Evolutionary conservation across 805 yeast genomes (phyloP).

Genomic region (Danielia reshetovae): DNA sequence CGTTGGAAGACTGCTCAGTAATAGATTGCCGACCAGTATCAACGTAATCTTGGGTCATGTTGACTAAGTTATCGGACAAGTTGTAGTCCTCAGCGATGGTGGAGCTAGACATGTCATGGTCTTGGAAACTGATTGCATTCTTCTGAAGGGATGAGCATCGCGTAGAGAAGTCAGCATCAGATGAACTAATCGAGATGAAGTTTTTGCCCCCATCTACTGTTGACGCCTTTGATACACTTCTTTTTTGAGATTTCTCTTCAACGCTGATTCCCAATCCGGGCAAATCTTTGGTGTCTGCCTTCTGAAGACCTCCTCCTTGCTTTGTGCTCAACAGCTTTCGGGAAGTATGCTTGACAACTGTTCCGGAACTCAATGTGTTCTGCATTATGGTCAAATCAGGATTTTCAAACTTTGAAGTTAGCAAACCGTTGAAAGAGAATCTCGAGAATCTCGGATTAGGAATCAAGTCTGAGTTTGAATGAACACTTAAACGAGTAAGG

Average conservation of each 20-base stretch:
- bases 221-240: background rate
- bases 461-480: constrained; percentile 18
- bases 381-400: constrained; percentile 5
- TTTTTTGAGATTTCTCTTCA: background rate
- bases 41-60: constrained; percentile 4
- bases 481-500: background rate
- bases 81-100: constrained; percentile 18
- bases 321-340: constrained; percentile 9
- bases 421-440: constrained; percentile 38
- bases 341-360: constrained; percentile 8
- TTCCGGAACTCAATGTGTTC: constrained; percentile 13
- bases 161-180: constrained; percentile 15
- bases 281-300: constrained; percentile 21
- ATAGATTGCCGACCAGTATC: background rate
- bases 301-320: constrained; percentile 16
- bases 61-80: constrained; percentile 7
- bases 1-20: background rate
- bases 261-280: constrained; percentile 28
- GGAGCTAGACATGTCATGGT: constrained; percentile 17
- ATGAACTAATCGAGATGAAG: constrained; percentile 19
- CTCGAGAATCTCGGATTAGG: constrained; percentile 43
- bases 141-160: constrained; percentile 20
- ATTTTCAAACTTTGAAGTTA: constrained; percentile 6
- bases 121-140: constrained; percentile 20
- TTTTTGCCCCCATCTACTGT: constrained; percentile 3